Evolutionary conservation across 352 stramenopile species (phyloP).

Genomic region (Ophiocytium majus): DNA sequence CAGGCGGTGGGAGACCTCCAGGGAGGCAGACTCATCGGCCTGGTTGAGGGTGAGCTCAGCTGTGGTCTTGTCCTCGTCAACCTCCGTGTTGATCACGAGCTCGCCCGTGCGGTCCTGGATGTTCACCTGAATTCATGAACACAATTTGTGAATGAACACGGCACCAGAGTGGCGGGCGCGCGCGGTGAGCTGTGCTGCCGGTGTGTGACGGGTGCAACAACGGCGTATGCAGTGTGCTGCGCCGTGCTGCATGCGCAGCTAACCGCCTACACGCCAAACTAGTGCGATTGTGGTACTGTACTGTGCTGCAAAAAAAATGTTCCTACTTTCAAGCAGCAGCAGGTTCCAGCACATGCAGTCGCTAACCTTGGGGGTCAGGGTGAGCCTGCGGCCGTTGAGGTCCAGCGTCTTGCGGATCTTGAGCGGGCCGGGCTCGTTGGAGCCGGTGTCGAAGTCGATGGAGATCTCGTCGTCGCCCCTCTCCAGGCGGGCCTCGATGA

Average conservation of each 20-base stretch:
- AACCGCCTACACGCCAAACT: no score
- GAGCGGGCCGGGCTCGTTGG: conserved; percentile 25
- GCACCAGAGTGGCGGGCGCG: no score
- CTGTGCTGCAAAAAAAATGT: no score
- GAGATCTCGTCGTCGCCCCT: conserved; percentile 34
- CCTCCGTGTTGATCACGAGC: conserved; percentile 45
- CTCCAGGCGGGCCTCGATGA: conserved; percentile 48
- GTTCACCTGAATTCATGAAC: no score
- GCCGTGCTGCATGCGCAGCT: no score
- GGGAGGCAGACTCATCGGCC: conserved; percentile 31
- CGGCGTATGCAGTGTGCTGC: no score
- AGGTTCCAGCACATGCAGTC: no score
- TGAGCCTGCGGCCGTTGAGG: conserved; percentile 22
- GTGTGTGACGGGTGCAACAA: no score
- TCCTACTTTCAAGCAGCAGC: no score
- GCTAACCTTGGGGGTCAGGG: conserved; percentile 44
- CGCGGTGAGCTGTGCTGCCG: no score
- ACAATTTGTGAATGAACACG: no score
- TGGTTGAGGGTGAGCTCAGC: conserved; percentile 54
- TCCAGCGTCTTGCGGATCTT: conserved; percentile 22
- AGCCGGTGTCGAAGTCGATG: conserved; percentile 52
- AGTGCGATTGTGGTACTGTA: no score
- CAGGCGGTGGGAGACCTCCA: conserved; percentile 52
- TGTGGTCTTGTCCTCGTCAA: conserved; percentile 45
- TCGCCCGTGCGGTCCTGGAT: conserved; percentile 45